Conservation (phyloP, 345 rosid species). For the Eucalyptus polybractea region DNA sequence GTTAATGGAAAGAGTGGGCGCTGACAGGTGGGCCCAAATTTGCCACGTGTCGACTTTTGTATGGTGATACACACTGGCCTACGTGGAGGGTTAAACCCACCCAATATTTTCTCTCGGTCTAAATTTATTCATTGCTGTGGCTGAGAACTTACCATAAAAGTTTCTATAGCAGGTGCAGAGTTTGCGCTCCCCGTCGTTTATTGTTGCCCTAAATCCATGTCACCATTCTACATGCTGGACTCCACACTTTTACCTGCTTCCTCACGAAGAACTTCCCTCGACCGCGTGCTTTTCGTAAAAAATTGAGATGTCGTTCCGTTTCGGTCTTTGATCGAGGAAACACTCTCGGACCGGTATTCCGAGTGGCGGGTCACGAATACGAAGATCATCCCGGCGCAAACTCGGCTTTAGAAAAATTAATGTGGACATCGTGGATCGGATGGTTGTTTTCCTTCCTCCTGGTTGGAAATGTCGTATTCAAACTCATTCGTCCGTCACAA, state of each 20-base stretch:
- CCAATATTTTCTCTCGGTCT: too few relatives aligned
- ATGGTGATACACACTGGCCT: too few relatives aligned
- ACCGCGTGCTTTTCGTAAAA: background rate
- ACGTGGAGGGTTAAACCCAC: too few relatives aligned
- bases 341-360: background rate
- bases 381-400: background rate
- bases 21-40: too few relatives aligned
- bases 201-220: background rate
- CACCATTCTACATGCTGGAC: background rate
- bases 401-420: background rate
- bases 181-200: background rate
- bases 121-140: too few relatives aligned
- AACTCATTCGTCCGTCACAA: background rate
- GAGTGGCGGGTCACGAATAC: background rate
- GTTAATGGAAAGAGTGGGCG: too few relatives aligned
- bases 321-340: background rate
- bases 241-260: background rate
- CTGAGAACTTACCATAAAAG: background rate
- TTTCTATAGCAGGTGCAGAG: background rate
- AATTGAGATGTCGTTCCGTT: background rate
- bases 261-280: background rate
- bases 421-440: background rate
- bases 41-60: too few relatives aligned
- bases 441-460: background rate
- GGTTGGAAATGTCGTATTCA: background rate